Percentiles rank a stretch among this genome's conserved stretches.
These are phyloP conservation scores for Dryadomyces quercivorus DNA, from an alignment of 2,329 filamentous ascomycete genomes.

Conservation along the genomic window DNA sequence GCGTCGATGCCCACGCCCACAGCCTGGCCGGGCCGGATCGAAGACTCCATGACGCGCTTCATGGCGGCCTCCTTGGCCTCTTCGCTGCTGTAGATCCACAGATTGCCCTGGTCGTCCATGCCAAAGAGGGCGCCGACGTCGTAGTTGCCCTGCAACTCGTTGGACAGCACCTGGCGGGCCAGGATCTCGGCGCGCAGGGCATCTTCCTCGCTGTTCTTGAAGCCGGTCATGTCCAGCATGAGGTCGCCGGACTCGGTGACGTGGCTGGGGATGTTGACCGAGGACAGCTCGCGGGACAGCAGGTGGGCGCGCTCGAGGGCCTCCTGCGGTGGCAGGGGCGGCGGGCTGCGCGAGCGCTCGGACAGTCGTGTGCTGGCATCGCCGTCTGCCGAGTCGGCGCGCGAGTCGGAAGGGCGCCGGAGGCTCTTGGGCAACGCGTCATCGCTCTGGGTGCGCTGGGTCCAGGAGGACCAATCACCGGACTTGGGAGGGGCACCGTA, in stretches of 20 bases:
- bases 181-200: slow-evolving; percentile 86
- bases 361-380: slow-evolving; percentile 27
- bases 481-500: slow-evolving; percentile 31
- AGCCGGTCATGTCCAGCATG: slow-evolving; percentile 96
- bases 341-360: slow-evolving; percentile 63
- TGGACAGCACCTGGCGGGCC: slow-evolving; percentile 79
- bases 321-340: slow-evolving; percentile 57
- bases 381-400: slow-evolving; percentile 24
- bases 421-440: slow-evolving; percentile 37
- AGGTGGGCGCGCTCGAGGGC: slow-evolving; percentile 73
- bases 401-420: slow-evolving; percentile 19
- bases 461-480: slow-evolving; percentile 36
- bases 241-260: slow-evolving; percentile 89
- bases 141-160: slow-evolving; percentile 89
- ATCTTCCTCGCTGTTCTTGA: slow-evolving; percentile 89
- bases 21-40: slow-evolving; percentile 29
- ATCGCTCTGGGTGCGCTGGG: slow-evolving; percentile 39
- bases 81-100: slow-evolving; percentile 99
- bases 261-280: slow-evolving; percentile 82
- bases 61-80: slow-evolving; percentile 85
- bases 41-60: slow-evolving; percentile 45
- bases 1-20: slow-evolving; percentile 45
- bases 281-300: slow-evolving; percentile 76
- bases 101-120: slow-evolving; percentile 86
- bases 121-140: slow-evolving; percentile 93